phyloP scores from a whole-genome alignment of 441 rosid genomes.

The Adansonia madagascariensis region DNA sequence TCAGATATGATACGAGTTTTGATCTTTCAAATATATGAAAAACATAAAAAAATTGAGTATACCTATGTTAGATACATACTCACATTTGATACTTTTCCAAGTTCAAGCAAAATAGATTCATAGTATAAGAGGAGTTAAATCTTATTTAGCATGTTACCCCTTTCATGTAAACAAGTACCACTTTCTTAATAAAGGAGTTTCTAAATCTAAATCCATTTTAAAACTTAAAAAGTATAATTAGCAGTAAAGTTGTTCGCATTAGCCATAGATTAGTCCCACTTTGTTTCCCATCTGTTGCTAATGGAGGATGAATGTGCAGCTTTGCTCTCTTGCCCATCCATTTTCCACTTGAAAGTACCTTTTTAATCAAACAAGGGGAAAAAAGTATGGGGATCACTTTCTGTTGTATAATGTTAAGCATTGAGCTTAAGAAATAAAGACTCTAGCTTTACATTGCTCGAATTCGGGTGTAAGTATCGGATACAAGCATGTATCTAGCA shows the following conservation, averaged over 20 bases:
- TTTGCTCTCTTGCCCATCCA: not conserved
- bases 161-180: too few relatives aligned
- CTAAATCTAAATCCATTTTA: not conserved
- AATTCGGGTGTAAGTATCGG: too few relatives aligned
- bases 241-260: not conserved
- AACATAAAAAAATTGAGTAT: too few relatives aligned
- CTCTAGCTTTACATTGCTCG: not conserved
- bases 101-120: too few relatives aligned
- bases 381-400: not conserved
- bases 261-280: not conserved
- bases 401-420: not conserved
- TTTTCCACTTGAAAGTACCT: not conserved
- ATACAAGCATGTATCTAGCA: too few relatives aligned
- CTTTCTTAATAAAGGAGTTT: not conserved
- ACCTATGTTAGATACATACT: too few relatives aligned
- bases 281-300: not conserved
- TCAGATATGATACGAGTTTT: too few relatives aligned
- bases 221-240: not conserved
- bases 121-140: too few relatives aligned
- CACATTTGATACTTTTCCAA: too few relatives aligned
- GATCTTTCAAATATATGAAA: too few relatives aligned
- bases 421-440: not conserved
- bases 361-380: not conserved
- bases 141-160: too few relatives aligned
- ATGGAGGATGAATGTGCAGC: conserved; percentile 1